Conservation (phyloP, 2,329 filamentous ascomycete species). For the Hypomyces perniciosus region DNA sequence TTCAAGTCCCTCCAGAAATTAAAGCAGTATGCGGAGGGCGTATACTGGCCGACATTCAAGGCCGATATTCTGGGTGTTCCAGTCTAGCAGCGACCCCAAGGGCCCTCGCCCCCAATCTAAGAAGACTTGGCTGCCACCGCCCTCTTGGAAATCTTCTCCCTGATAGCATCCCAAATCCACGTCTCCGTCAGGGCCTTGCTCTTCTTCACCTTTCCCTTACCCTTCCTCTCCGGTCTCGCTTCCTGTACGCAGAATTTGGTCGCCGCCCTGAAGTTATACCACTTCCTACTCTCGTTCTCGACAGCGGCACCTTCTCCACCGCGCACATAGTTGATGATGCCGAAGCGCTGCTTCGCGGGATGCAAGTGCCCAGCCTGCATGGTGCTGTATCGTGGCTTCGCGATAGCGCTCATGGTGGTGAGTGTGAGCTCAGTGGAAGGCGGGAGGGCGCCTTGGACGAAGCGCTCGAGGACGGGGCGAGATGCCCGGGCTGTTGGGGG, state of each 20-base stretch:
- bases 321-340: constrained; percentile 37
- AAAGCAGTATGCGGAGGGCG: too few species aligned
- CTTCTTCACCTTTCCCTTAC: constrained; percentile 17
- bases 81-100: too few species aligned
- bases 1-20: too few species aligned
- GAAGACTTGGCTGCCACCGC: background rate
- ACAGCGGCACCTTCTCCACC: constrained; percentile 20
- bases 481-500: constrained; percentile 60
- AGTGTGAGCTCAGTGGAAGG: constrained; percentile 42
- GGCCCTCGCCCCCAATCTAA: too few species aligned
- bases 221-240: constrained; percentile 11
- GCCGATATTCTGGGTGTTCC: too few species aligned
- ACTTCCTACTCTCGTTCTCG: constrained; percentile 30
- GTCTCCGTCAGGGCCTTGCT: constrained; percentile 27
- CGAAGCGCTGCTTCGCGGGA: constrained; percentile 27
- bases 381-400: constrained; percentile 46
- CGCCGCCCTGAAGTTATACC: constrained; percentile 37
- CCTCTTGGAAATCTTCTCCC: constrained; percentile 26
- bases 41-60: too few species aligned
- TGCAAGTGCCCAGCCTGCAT: constrained; percentile 34
- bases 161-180: constrained; percentile 38
- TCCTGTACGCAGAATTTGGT: constrained; percentile 34
- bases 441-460: constrained; percentile 39
- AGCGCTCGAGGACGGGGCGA: constrained; percentile 48
- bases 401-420: constrained; percentile 50